Evolutionary conservation across 768 basidiomycete genomes (phyloP), one percentile per base, ranked within the genome.

Genomic region (Lactifluus subvellereus): DNA sequence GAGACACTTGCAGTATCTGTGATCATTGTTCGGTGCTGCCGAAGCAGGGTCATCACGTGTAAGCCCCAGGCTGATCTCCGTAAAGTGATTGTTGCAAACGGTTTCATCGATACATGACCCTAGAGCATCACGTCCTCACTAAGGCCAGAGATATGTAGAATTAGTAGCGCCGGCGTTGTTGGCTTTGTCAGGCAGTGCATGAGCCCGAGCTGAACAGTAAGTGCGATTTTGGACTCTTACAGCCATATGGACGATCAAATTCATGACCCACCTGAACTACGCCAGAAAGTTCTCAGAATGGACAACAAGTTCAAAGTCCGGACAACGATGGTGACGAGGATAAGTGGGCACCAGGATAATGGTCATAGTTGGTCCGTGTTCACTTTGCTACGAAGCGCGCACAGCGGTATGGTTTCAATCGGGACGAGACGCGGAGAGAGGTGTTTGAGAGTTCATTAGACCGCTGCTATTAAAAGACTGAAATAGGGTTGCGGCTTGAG

Each of bases 271-370:
- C 50, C 35, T 20, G 42, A 49, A 45, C 7, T 40, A 16, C 2
- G 18, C 40, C 37, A 47, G 11, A 51, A 27, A 27, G 27, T 3
- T 27, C 27, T 27, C 27, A 27, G 27, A 27, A 27, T 27, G 27
- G 42, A 52, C 20, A 54, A 32, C 42, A 16, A 30, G 22, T 35
- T 38, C 40, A 61, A 60, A 54, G 54, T 61, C 47, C 60, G 60
- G 51, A 52, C 27, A n/a, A 30, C 9, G 6, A 54, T 4, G n/a
- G n/a, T n/a, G 8, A 45, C 45, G 20, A 43, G 16, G 11, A n/a
- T 52, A 30, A 16, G 33, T 32, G 16, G 51, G 33, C 6, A 7
- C 20, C 6, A 6, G 48, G 48, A 35, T 20, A 35, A 10, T 8
- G 55, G 11, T 11, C 13, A 37, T 27, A 5, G 27, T 2, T 30